These are phyloP conservation scores for Prunus padus DNA, from an alignment of 306 rosid species.

Conservation along the genomic window DNA sequence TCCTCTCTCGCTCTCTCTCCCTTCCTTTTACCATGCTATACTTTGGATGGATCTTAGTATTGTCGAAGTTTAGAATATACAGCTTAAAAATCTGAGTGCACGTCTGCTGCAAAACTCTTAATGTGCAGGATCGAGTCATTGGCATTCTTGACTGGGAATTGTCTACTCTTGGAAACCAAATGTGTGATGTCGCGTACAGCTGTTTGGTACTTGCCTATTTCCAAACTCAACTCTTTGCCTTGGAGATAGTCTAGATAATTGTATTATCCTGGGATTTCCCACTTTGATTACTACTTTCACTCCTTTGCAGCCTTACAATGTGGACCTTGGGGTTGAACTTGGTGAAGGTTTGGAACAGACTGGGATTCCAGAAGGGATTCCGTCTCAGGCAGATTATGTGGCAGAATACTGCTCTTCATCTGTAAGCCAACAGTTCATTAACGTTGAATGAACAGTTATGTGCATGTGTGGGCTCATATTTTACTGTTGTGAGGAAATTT, in stretches of 20 bases:
- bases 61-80: neutral
- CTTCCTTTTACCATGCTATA: no score
- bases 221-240: constrained; percentile 7
- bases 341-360: constrained; percentile 53
- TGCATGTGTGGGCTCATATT: constrained; percentile 12
- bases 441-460: neutral
- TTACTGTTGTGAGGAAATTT: neutral
- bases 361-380: constrained; percentile 78
- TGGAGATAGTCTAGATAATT: constrained; percentile 8
- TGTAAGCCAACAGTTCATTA: constrained; percentile 48
- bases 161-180: constrained; percentile 95
- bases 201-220: constrained; percentile 54
- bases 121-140: constrained; percentile 88
- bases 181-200: constrained; percentile 87
- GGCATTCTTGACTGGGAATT: constrained; percentile 98
- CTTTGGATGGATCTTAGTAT: constrained; percentile 9
- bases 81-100: constrained; percentile 23
- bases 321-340: constrained; percentile 32
- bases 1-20: no score
- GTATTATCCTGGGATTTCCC: constrained; percentile 1
- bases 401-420: constrained; percentile 74
- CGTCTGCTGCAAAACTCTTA: constrained; percentile 27
- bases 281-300: constrained; percentile 16
- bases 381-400: constrained; percentile 74
- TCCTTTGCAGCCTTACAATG: constrained; percentile 58